Evolutionary conservation across 2,329 filamentous ascomycete species (phyloP).

Genomic region (Hyphodiscus sp.): DNA sequence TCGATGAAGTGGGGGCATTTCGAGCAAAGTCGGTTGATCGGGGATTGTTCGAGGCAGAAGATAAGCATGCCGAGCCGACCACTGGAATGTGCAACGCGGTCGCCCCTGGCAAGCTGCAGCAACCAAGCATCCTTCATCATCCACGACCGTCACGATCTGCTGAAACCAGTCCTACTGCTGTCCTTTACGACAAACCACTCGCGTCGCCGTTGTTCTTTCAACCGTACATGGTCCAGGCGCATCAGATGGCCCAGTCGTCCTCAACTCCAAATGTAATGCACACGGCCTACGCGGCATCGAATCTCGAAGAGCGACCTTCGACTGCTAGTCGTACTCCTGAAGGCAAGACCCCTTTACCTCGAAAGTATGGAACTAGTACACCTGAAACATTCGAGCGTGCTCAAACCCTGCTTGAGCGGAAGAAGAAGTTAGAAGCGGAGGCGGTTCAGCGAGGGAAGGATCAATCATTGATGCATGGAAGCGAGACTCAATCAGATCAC

Average conservation of each 20-base stretch:
- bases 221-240: constrained; percentile 19
- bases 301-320: constrained; percentile 40
- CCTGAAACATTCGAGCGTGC: constrained; percentile 36
- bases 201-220: constrained; percentile 27
- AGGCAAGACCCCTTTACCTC: constrained; percentile 31
- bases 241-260: constrained; percentile 17
- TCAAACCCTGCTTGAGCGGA: constrained; percentile 27
- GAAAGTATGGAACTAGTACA: constrained; percentile 34
- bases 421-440: constrained; percentile 31
- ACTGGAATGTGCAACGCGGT: constrained; percentile 56
- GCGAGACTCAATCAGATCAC: constrained; percentile 26
- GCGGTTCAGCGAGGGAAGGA: constrained; percentile 30
- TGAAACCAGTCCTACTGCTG: constrained; percentile 18
- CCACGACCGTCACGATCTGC: constrained; percentile 18
- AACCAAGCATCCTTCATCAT: constrained; percentile 9
- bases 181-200: constrained; percentile 17
- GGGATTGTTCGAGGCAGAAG: constrained; percentile 48
- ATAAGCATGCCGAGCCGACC: constrained; percentile 59
- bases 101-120: constrained; percentile 47
- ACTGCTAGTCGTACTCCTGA: constrained; percentile 42
- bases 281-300: constrained; percentile 24
- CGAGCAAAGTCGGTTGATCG: constrained; percentile 60
- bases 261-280: constrained; percentile 23
- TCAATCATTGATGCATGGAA: constrained; percentile 4
- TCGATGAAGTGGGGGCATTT: constrained; percentile 43